Conservation (phyloP, 345 rosid species). For the Corymbia maculata region DNA sequence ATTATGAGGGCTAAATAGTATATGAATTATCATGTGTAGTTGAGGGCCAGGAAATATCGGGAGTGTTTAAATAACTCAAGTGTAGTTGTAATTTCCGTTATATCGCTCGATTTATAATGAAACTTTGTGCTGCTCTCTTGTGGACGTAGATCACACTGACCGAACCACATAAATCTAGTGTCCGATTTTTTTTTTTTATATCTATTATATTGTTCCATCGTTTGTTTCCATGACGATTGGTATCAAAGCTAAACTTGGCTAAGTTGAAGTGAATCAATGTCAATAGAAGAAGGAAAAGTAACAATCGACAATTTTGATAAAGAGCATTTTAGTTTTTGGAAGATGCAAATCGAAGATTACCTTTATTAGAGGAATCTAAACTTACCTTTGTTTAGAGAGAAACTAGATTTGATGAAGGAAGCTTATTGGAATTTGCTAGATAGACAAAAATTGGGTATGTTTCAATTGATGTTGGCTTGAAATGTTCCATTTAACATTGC, state of each 20-base stretch:
- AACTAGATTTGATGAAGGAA: too few relatives aligned
- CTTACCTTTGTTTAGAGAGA: too few relatives aligned
- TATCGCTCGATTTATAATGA: too few relatives aligned
- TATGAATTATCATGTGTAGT: background rate
- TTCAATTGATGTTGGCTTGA: background rate
- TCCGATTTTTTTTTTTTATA: too few relatives aligned
- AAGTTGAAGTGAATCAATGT: background rate
- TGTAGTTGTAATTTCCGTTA: rapidly evolving
- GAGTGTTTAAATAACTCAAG: background rate
- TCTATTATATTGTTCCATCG: background rate
- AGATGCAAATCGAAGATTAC: background rate
- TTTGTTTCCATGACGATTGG: background rate
- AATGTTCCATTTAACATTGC: background rate
- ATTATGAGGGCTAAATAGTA: too few relatives aligned
- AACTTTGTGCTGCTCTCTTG: rapidly evolving
- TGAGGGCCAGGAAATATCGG: rapidly evolving
- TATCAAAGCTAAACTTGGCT: background rate
- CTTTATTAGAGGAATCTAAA: too few relatives aligned
- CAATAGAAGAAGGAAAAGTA: background rate
- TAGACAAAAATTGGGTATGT: background rate
- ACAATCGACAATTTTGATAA: rapidly evolving
- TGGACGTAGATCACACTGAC: background rate
- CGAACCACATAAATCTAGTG: background rate
- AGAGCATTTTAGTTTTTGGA: too few relatives aligned
- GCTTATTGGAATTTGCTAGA: too few relatives aligned